Evolutionary conservation across 1,139 yeast genomes (phyloP), one percentile per base, ranked within the genome.

Genomic region (Geotrichum histeridarum): DNA sequence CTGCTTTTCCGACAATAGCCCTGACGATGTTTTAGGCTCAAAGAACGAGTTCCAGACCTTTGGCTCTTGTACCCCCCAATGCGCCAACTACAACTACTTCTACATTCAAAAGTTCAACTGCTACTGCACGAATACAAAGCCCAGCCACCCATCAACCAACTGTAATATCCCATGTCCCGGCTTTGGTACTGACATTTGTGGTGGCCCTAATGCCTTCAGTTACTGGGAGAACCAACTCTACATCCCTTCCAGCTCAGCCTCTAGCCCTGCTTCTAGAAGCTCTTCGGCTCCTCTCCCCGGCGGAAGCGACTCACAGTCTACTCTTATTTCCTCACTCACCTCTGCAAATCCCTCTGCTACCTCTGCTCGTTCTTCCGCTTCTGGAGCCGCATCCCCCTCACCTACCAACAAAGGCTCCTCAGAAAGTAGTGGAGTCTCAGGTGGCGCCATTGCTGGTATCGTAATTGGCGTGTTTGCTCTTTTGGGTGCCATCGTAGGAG

Each of bases 101-200:
- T 95, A 93, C 6, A 62, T 84, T 47, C 64, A 76, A 42, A 90
- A 89, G 38, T 66, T 72, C 53, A 69, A 72, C 27, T 88, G 96
- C 70, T 80, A 74, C 65, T 88, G 96, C 69, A 86, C 91, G 57
- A 65, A 71, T 57, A 60, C 71, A 0, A 65, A 75, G 17, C 95
- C 95, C 1, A 60, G 70, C 18, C 64, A 66, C 18, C 50, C 52
- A 45, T 63, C 60, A 12, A 61, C 60, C 35, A 15, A 42, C 33
- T 85, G 93, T 70, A 63, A 68, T 58, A 63, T 64, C 1, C 54
- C 61, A 0, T 85, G 93, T 42, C 59, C 46, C 15, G 59, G 56
- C 22, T 56, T 14, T 27, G 51, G 50, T 27, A 22, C 14, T 2
- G 56, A 45, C 31, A 50, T 42, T 14, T 58, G 59, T 11, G 59